phyloP scores from a whole-genome alignment of 148 eudicot genomes.

The Pouteria glomerata region DNA sequence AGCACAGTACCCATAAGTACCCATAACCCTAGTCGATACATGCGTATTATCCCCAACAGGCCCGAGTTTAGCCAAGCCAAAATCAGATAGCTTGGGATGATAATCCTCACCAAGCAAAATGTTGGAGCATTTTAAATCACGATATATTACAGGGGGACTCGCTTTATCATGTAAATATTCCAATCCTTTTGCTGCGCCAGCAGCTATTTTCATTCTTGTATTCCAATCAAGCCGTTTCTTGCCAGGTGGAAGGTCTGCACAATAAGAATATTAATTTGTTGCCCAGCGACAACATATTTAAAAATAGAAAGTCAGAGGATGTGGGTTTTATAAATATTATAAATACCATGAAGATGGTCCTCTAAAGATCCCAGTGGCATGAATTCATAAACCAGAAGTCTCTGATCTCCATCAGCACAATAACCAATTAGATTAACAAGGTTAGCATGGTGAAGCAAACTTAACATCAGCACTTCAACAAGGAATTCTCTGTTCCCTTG shows the following conservation, averaged over 20 bases:
- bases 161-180: slow-evolving; percentile 61
- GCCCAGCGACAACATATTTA: neutral
- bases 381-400: slow-evolving; percentile 54
- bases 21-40: slow-evolving; percentile 63
- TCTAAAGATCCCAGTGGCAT: slow-evolving; percentile 55
- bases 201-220: slow-evolving; percentile 59
- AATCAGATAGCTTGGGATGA: slow-evolving; percentile 57
- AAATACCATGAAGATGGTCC: slow-evolving; percentile 57
- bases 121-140: slow-evolving; percentile 61
- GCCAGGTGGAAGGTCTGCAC: slow-evolving; percentile 37
- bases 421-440: slow-evolving; percentile 60
- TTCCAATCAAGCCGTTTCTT: slow-evolving; percentile 52
- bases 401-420: slow-evolving; percentile 64
- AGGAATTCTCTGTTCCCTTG: slow-evolving; percentile 68
- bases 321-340: neutral
- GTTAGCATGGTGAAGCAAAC: slow-evolving; percentile 48
- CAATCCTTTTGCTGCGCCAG: slow-evolving; percentile 61
- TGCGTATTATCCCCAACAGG: slow-evolving; percentile 59
- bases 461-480: slow-evolving; percentile 58
- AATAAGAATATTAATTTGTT: neutral
- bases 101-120: slow-evolving; percentile 49
- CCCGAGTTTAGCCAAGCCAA: slow-evolving; percentile 61
- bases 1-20: slow-evolving; percentile 64
- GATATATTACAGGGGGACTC: slow-evolving; percentile 62
- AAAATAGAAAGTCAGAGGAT: neutral